phyloP scores from a whole-genome alignment of 1,284 basidiomycete genomes.

The Moesziomyces parantarcticus region DNA sequence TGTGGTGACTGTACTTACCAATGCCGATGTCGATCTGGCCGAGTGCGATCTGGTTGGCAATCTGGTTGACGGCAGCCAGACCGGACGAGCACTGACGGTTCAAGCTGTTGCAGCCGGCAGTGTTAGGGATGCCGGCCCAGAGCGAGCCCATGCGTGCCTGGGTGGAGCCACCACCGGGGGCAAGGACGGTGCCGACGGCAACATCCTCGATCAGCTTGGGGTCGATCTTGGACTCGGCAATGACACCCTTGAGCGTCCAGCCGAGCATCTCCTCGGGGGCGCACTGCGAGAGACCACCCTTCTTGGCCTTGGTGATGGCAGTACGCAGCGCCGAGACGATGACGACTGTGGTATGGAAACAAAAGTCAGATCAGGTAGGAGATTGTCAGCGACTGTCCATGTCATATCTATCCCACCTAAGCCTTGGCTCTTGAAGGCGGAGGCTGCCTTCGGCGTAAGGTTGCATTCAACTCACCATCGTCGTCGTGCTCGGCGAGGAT shows the following conservation, averaged over 20 bases:
- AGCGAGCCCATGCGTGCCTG: slow-evolving; percentile 94
- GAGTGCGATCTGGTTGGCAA: slow-evolving; percentile 83
- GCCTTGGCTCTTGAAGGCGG: background rate
- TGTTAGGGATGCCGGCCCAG: slow-evolving; percentile 84
- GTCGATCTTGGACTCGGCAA: slow-evolving; percentile 74
- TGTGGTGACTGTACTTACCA: slow-evolving; percentile 68
- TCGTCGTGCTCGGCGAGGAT: slow-evolving; percentile 65
- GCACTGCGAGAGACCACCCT: slow-evolving; percentile 87
- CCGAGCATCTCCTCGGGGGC: slow-evolving; percentile 90
- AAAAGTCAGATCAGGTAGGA: background rate
- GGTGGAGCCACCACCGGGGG: slow-evolving; percentile 87
- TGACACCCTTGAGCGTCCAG: slow-evolving; percentile 70
- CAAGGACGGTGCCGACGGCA: slow-evolving; percentile 91
- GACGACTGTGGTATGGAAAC: slow-evolving; percentile 73
- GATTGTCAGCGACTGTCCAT: background rate
- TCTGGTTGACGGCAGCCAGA: slow-evolving; percentile 86
- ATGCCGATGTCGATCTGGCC: slow-evolving; percentile 82
- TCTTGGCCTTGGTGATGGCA: slow-evolving; percentile 88
- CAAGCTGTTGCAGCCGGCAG: slow-evolving; percentile 78
- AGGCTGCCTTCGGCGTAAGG: too few relatives aligned
- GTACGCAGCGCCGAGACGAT: slow-evolving; percentile 88
- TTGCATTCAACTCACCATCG: slow-evolving; percentile 56
- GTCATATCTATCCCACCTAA: too few relatives aligned
- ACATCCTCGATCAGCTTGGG: slow-evolving; percentile 79
- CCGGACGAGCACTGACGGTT: slow-evolving; percentile 92